Base-by-base conservation (phyloP, 352 stramenopile species). In the Thraustochytrium striatum region DNA sequence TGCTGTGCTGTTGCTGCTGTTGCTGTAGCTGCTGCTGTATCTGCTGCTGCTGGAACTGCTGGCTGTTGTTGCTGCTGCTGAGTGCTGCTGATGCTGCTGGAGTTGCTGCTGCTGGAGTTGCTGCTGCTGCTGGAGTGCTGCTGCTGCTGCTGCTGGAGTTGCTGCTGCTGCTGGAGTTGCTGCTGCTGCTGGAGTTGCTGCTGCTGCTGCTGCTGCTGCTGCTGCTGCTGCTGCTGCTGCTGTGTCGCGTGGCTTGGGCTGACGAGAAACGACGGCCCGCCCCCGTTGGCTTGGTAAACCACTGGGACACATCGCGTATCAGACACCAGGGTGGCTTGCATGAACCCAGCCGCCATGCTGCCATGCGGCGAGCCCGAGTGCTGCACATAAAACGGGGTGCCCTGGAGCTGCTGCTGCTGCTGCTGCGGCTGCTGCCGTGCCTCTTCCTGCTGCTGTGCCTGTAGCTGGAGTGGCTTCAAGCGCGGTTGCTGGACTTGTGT, bases 101-200 rank as follows among this genome's bases (percentile, higher is more conserved):
- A 1, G 61, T 72, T 72, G 35, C 30, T 65, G 35, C 1, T 72
- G 61, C 25, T 69, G 35, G 16, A 25, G 61, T 61, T 72, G 61
- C 1, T 57, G 2, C 33, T 57, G 43, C 33, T 1, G 61, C 43
- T 1, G 58, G 52, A 59, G 19, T 33, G 0, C 58, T 19, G 25
- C 35, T 28, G 35, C 8, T 69, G 8, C 39, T 28, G 32, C 58
- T 69, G 1, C 0, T 36, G n/a, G 41, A 13, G 0, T 72, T 73
- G 35, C 7, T 28, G 13, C 47, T 25, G 62, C 19, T 57, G 21
- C 16, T 16, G 62, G 36, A 28, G 13, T 57, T 13, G 44, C 21
- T 7, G 11, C 44, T 38, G 32, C 30, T 57, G 28, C 16, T 73
- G 28, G 11, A 13, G 62, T 1, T 39, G 39, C 65, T 25, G 25